These are phyloP conservation scores for Paramecium biaurelia DNA, from an alignment of 73 alveolate genomes.

Conservation along the genomic window DNA sequence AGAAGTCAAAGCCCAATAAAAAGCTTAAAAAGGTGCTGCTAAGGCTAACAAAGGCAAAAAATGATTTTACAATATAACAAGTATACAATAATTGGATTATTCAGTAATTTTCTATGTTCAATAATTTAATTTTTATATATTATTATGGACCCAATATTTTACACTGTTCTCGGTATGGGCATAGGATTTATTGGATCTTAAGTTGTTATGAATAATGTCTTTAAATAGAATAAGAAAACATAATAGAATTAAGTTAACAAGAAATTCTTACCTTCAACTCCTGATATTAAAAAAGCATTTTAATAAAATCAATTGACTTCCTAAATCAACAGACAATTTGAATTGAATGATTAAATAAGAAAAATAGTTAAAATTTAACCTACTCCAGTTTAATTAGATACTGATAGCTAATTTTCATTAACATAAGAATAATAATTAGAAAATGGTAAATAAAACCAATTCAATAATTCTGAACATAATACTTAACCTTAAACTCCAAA, in stretches of 20 bases:
- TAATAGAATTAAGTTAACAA: neutral
- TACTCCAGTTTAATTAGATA: neutral
- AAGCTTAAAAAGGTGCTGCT: conserved; percentile 29
- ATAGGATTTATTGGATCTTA: neutral
- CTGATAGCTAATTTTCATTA: neutral
- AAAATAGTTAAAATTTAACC: neutral
- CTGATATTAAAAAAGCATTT: neutral
- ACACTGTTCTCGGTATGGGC: neutral
- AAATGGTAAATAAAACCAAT: neutral
- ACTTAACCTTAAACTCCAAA: neutral
- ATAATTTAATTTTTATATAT: neutral
- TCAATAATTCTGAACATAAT: neutral
- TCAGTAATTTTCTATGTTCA: neutral
- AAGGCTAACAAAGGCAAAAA: neutral
- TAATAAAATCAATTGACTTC: neutral
- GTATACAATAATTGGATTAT: neutral
- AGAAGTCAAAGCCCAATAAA: conserved; percentile 9
- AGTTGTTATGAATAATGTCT: neutral
- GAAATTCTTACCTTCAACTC: neutral
- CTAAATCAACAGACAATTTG: neutral
- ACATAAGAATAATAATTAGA: neutral
- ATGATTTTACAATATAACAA: neutral
- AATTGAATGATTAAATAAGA: neutral
- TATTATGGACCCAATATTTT: neutral
- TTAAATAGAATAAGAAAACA: neutral